A percentile compares a stretch with the other conserved stretches of the same genome.
These are phyloP conservation scores for Hibiscus tridactylites DNA, from an alignment of 345 rosid genomes.

Conservation along the genomic window DNA sequence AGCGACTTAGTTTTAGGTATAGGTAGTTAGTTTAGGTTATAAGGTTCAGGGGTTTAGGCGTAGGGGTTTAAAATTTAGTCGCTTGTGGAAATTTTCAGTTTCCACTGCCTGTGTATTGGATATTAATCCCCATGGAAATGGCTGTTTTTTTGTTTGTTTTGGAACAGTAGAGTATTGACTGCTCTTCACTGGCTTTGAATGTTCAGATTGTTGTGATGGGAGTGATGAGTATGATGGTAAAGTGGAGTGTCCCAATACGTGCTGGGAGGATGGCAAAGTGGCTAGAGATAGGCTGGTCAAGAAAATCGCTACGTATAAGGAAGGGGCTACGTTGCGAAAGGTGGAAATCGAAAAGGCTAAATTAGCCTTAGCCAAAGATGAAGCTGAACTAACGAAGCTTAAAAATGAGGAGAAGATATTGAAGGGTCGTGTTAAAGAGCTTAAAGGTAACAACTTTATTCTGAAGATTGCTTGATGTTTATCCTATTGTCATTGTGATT, in stretches of 20 bases:
- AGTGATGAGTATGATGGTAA: conserved; percentile 85
- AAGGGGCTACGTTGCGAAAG: conserved; percentile 53
- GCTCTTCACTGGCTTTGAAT: conserved; percentile 1
- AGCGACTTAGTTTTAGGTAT: too few relatives aligned
- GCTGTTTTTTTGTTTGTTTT: too few relatives aligned
- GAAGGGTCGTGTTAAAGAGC: conserved; percentile 61
- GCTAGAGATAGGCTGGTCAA: conserved; percentile 64
- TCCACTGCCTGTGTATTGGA: too few relatives aligned
- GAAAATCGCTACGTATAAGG: conserved; percentile 51
- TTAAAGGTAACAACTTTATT: conserved; percentile 49
- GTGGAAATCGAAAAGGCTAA: conserved; percentile 53
- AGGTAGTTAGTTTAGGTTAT: too few relatives aligned
- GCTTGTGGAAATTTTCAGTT: too few relatives aligned
- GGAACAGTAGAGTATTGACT: too few relatives aligned
- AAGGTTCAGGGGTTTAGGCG: too few relatives aligned
- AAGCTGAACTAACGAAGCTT: conserved; percentile 56
- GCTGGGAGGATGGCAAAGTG: conserved; percentile 92
- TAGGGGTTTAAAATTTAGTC: too few relatives aligned
- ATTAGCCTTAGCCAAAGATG: conserved; percentile 54
- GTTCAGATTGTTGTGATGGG: conserved; percentile 93
- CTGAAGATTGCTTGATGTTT: background rate
- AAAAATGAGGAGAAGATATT: conserved; percentile 56
- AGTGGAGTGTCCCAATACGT: conserved; percentile 64
- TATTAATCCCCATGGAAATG: background rate
- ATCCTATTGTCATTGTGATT: background rate